Percentiles rank a stretch among this genome's conserved stretches.
phyloP scores from a whole-genome alignment of 2,329 filamentous ascomycete genomes.

The Trichophyton benhamiae region DNA sequence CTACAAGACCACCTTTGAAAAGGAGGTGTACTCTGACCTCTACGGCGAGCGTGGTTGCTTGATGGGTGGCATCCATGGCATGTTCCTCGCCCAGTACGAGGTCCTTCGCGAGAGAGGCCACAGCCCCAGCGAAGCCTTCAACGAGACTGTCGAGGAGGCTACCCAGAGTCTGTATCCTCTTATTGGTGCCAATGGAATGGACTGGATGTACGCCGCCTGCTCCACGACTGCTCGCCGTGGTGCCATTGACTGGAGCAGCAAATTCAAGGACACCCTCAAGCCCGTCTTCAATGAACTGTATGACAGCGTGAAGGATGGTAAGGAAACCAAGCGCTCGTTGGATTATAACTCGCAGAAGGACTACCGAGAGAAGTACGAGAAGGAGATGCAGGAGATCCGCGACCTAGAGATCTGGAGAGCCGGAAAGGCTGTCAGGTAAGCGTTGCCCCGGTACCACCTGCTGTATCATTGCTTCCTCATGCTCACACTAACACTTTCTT shows the following conservation, averaged over 20 bases:
- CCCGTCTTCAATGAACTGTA: conserved; percentile 97
- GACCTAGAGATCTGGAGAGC: conserved; percentile 98
- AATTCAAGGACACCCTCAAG: conserved; percentile 97
- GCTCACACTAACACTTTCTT: neutral
- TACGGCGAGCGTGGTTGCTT: conserved; percentile 99
- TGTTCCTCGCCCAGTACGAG: conserved; percentile 99
- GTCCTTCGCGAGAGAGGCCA: conserved; percentile 98
- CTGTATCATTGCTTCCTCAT: neutral
- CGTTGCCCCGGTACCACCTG: conserved; percentile 12
- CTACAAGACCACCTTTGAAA: conserved; percentile 99
- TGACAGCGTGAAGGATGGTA: conserved; percentile 78
- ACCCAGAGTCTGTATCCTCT: conserved; percentile 96
- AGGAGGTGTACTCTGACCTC: conserved; percentile 99
- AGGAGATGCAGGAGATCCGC: conserved; percentile 97
- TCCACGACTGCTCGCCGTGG: conserved; percentile 96
- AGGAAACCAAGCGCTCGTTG: conserved; percentile 89
- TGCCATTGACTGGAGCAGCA: conserved; percentile 95
- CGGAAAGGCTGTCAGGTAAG: conserved; percentile 86
- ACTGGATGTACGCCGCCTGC: conserved; percentile 99
- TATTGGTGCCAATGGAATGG: conserved; percentile 96
- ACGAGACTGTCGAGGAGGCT: conserved; percentile 99
- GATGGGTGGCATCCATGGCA: conserved; percentile 99
- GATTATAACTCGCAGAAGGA: conserved; percentile 94
- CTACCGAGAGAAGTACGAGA: conserved; percentile 95
- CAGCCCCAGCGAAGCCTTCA: conserved; percentile 96